phyloP scores from a whole-genome alignment of 768 basidiomycete species.

The Baorangia bicolor region DNA sequence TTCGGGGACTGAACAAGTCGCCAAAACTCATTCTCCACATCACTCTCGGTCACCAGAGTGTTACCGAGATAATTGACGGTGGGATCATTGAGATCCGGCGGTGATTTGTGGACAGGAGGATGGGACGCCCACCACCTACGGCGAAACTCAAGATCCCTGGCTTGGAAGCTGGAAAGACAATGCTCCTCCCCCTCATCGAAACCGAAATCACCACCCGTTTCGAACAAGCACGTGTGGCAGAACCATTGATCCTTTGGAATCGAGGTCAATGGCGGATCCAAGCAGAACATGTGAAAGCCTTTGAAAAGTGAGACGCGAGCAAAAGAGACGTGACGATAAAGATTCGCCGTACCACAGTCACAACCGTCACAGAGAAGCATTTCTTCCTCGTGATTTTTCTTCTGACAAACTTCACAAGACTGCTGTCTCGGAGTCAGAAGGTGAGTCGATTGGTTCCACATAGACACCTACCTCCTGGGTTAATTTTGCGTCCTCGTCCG shows the following conservation, averaged over 20 bases:
- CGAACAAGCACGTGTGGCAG: slow-evolving; percentile 87
- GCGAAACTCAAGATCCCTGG: slow-evolving; percentile 86
- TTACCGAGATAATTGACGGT: slow-evolving; percentile 57
- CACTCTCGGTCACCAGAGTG: slow-evolving; percentile 77
- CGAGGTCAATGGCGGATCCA: slow-evolving; percentile 81
- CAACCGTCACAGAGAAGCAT: slow-evolving; percentile 93
- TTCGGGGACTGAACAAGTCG: slow-evolving; percentile 93
- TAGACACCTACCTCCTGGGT: slow-evolving; percentile 51
- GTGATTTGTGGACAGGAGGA: slow-evolving; percentile 43
- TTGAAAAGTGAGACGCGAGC: slow-evolving; percentile 17
- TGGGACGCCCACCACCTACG: slow-evolving; percentile 85
- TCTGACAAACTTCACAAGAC: slow-evolving; percentile 92
- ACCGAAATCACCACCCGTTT: slow-evolving; percentile 93
- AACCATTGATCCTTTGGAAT: slow-evolving; percentile 97
- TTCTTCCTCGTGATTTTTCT: slow-evolving; percentile 83
- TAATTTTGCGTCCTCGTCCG: slow-evolving; percentile 40
- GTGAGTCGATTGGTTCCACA: slow-evolving; percentile 14
- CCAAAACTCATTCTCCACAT: slow-evolving; percentile 97
- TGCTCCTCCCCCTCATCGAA: slow-evolving; percentile 99
- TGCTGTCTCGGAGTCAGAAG: slow-evolving; percentile 45
- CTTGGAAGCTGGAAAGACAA: slow-evolving; percentile 86
- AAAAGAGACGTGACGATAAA: slow-evolving; percentile 7
- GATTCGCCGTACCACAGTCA: slow-evolving; percentile 59
- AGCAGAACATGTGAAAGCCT: slow-evolving; percentile 98
- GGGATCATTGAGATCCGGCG: slow-evolving; percentile 44